Base-by-base conservation (phyloP, 2,329 filamentous ascomycete species). In the Colletotrichum incanum region DNA sequence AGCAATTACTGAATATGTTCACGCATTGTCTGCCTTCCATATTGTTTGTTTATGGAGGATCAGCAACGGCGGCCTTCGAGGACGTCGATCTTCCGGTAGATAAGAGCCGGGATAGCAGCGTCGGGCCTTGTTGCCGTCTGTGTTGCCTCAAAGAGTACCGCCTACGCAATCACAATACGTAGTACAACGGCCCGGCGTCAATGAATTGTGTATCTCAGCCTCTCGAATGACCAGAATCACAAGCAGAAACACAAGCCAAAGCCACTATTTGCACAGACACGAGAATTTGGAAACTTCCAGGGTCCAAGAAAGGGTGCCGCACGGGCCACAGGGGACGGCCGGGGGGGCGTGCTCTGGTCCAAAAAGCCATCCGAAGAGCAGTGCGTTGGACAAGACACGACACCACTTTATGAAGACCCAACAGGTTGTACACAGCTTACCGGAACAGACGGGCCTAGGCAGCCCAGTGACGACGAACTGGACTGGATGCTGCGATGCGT, bases 241-340 rank as follows among this genome's bases (percentile, higher is more conserved):
- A 39, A 26, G 34, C 12, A 39, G 18, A 31, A 20, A 11, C 7
- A 34, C 4, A 34, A 31, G 50, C 45, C 31, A 34, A 41, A 37
- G 37, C 47, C 34, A 52, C 45, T 39, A 16, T 47, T 37, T 56
- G 54, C 54, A 56, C 54, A 56, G 54, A 58, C 55, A 41, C 7
- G 20, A 26, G 16, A 23, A 39, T 11, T 26, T 26, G n/a, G 6
- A 20, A 14, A 39, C 14, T 43, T 54, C 61, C 49, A 64, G 49
- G 61, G 61, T 55, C 50, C 49, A 45, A 34, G 16, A 31, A 14
- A 55, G 16, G 23, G 45, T 18, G 18, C 20, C n/a, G 61, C 61
- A 64, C 61, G 26, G 61, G 43, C 47, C 34, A 61, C 6, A 16
- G n/a, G 45, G n/a, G 31, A 18, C 23, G 34, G 34, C 5, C 5